Percentiles rank a stretch among this genome's conserved stretches.
Evolutionary conservation across 257 asterid genomes (phyloP).

Genomic region (Fraxinus quadrangulata): DNA sequence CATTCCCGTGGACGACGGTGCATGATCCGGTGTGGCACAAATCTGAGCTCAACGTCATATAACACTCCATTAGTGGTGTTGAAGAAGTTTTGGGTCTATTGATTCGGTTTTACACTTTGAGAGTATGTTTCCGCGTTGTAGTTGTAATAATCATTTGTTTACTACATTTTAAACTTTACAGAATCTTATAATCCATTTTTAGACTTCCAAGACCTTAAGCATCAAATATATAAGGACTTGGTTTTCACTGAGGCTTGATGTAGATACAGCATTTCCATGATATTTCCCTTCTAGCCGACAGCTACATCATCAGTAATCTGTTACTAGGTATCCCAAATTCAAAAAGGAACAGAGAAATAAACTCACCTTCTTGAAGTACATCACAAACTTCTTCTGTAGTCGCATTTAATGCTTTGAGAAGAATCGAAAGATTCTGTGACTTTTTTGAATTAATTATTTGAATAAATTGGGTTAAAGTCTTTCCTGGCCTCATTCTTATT

Average conservation of each 20-base stretch:
- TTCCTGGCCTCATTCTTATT: constrained; percentile 45
- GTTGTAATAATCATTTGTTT: too few relatives aligned
- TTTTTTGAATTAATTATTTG: constrained; percentile 82
- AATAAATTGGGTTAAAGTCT: constrained; percentile 41
- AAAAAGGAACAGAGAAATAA: constrained; percentile 22
- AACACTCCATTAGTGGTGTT: too few relatives aligned
- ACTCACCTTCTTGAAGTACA: constrained; percentile 89
- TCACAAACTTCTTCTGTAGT: constrained; percentile 87
- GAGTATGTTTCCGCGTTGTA: too few relatives aligned
- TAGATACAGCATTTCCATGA: background rate
- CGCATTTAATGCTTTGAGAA: constrained; percentile 88
- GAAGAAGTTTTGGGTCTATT: too few relatives aligned
- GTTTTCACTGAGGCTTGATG: background rate
- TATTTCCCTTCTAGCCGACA: background rate
- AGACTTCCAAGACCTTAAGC: constrained; percentile 5
- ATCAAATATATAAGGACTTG: background rate
- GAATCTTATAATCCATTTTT: background rate
- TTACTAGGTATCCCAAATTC: constrained; percentile 5
- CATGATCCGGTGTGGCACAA: too few relatives aligned
- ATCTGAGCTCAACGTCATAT: too few relatives aligned
- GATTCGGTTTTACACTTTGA: too few relatives aligned
- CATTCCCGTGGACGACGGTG: too few relatives aligned
- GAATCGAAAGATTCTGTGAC: constrained; percentile 81
- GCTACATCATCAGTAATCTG: background rate
- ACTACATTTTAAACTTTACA: too few relatives aligned